Evolutionary conservation across 176 grass and related monocot species (phyloP).

Genomic region (Poa annua): DNA sequence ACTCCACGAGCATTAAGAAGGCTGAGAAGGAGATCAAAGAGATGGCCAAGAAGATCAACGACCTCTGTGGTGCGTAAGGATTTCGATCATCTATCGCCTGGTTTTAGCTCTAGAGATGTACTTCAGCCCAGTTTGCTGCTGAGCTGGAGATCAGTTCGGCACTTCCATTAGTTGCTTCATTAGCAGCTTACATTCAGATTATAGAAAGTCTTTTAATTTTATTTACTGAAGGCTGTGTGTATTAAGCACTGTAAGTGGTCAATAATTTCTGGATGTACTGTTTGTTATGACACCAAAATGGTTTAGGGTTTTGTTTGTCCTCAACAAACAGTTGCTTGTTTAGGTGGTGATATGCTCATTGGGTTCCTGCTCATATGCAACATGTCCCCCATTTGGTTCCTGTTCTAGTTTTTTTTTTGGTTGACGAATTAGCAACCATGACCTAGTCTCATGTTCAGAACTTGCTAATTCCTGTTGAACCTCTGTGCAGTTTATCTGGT

Average conservation of each 20-base stretch:
- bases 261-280: neutral
- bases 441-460: neutral
- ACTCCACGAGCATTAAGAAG: conserved; percentile 85
- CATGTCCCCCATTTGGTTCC: neutral
- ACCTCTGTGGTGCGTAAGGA: conserved; percentile 65
- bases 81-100: neutral
- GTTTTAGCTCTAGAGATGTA: neutral
- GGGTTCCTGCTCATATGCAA: neutral
- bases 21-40: conserved; percentile 96
- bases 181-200: neutral
- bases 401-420: neutral
- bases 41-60: conserved; percentile 83
- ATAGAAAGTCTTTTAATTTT: neutral
- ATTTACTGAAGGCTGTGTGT: neutral
- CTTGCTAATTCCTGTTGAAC: neutral
- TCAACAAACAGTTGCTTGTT: neutral
- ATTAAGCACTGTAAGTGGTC: neutral
- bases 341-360: neutral
- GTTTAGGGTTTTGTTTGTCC: neutral
- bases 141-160: neutral
- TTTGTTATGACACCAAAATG: neutral
- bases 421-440: neutral
- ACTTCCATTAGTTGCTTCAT: neutral
- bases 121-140: neutral
- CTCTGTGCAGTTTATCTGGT: neutral